Evolutionary conservation across 2,329 filamentous ascomycete species (phyloP), one percentile per base, ranked within the genome.

Genomic region (Fusarium sp.): DNA sequence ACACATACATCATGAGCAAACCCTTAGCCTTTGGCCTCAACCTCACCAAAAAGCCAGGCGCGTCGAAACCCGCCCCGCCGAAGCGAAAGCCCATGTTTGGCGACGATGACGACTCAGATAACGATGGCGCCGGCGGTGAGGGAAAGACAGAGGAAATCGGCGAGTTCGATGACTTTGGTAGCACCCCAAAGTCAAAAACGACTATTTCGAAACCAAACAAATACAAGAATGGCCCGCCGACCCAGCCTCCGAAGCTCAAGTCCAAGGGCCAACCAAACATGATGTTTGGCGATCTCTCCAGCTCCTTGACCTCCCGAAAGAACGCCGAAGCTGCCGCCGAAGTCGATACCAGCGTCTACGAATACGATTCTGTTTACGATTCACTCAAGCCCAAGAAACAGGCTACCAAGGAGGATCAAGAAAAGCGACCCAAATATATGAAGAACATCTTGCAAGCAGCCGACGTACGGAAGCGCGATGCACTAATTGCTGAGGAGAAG

Each of bases 331-430:
- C 88, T 17, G 92, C 92, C 3, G 84, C 89, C 65, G 85, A 88
- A 62, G 76, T 91, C 10, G 93, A 96, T 74, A 83, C 92, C 2
- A 90, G 88, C 49, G 90, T 96, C 71, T 96, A 95, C 83, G 93
- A 96, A 80, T 97, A 96, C 81, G 93, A 97, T 77, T 87, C 87
- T 3, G 92, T 93, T 22, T 95, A 94, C 81, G 92, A 95, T 72
- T 91, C 91, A 1, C 84, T 95, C 40, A 91, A 93, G 69, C 87
- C 88, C 17, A 85, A 89, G 62, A 88, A 90, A 64, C 86, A 88
- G 71, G 86, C 86, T 61, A 83, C 82, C 6, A 85, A 84, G 8
- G 82, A 83, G 46, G 83, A 83, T 44, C 83, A 83, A 55, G 87
- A 91, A 74, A 84, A 89, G 40, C 89, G 89, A 71, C 91, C 93